Conservation (phyloP, 2,329 filamentous ascomycete species). For the Cercospora sp. region DNA sequence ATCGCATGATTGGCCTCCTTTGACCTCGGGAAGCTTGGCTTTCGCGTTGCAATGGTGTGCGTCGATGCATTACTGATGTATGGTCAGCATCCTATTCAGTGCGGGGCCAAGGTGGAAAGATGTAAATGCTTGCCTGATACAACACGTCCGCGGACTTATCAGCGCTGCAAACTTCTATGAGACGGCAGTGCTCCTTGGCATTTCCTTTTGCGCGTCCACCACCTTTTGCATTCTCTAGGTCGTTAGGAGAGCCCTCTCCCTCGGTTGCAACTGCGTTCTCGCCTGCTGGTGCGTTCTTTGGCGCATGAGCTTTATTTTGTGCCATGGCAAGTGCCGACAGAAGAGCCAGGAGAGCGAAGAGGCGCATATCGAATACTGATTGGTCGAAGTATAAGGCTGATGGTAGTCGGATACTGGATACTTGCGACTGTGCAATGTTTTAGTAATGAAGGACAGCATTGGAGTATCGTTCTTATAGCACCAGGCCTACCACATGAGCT, state of each 20-base stretch:
- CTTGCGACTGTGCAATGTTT: neutral
- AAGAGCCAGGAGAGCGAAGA: neutral
- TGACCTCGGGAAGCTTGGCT: neutral
- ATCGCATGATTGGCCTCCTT: neutral
- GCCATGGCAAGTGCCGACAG: neutral
- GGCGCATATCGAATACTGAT: neutral
- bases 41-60: neutral
- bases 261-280: no score
- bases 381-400: neutral
- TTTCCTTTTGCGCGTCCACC: no score
- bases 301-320: neutral
- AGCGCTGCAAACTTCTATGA: no score
- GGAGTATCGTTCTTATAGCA: neutral
- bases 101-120: no score
- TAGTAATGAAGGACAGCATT: neutral
- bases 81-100: no score
- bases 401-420: neutral
- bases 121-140: no score
- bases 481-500: neutral
- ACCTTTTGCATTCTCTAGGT: no score
- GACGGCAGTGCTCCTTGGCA: no score
- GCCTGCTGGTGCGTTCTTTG: no score
- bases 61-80: neutral
- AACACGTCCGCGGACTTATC: no score
- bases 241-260: no score